Conservation (phyloP, 2,329 filamentous ascomycete genomes). For the Aspergillus sp. region DNA sequence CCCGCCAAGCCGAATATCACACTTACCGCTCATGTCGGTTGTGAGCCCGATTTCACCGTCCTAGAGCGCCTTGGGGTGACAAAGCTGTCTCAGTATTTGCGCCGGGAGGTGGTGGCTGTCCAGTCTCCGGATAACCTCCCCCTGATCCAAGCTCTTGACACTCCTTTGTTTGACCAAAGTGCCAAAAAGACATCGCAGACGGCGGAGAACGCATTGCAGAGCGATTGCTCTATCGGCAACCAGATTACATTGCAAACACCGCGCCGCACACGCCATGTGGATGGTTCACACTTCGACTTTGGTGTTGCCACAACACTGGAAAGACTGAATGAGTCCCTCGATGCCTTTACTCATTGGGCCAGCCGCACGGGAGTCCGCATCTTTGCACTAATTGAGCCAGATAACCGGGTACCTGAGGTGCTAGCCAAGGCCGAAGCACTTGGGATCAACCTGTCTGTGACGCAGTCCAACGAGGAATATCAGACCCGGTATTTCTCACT, state of each 20-base stretch:
- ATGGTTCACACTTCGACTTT: conserved; percentile 55
- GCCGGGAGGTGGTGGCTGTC: conserved; percentile 30
- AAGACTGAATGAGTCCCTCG: conserved; percentile 52
- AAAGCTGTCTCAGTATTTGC: conserved; percentile 31
- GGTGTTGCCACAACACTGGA: conserved; percentile 57
- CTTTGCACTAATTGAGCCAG: conserved; percentile 53
- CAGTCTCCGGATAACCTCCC: conserved; percentile 25
- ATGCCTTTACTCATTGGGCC: conserved; percentile 58
- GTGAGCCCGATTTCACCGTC: conserved; percentile 28
- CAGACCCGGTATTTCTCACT: conserved; percentile 59
- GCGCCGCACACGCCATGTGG: conserved; percentile 41
- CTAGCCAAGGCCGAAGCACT: conserved; percentile 36
- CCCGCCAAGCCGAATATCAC: conserved; percentile 27
- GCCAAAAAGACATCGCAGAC: background rate
- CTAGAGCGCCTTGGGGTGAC: conserved; percentile 25
- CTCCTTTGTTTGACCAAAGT: conserved; percentile 25
- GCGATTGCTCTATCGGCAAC: conserved; percentile 43
- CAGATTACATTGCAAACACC: conserved; percentile 52
- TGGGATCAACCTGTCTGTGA: conserved; percentile 45
- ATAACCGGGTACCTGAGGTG: conserved; percentile 29
- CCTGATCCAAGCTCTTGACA: conserved; percentile 27
- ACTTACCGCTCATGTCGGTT: conserved; percentile 27
- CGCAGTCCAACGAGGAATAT: conserved; percentile 36
- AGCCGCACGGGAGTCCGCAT: conserved; percentile 52
- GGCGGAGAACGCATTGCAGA: conserved; percentile 19